Evolutionary conservation across 192 early-diverging fungal species (phyloP).

Genomic region (Coemansia sp.): DNA sequence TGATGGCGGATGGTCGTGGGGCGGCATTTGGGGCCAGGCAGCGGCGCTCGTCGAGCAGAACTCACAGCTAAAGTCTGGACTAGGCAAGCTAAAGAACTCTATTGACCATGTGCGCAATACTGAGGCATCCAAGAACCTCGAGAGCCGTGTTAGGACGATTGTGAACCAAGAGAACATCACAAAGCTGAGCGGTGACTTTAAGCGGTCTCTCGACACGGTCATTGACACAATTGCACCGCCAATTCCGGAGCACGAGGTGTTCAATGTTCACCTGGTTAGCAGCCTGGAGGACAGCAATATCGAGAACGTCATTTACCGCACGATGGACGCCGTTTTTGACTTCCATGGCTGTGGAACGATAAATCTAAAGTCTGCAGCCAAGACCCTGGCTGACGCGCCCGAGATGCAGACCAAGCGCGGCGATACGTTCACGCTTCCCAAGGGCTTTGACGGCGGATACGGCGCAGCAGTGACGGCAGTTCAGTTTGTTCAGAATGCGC

Average conservation of each 20-base stretch:
- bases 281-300: constrained; percentile 30
- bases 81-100: constrained; percentile 44
- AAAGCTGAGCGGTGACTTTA: constrained; percentile 42
- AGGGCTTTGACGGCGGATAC: constrained; percentile 55
- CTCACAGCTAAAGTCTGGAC: constrained; percentile 41
- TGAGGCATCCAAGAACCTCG: constrained; percentile 31
- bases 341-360: constrained; percentile 46
- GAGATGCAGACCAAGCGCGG: constrained; percentile 52
- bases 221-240: constrained; percentile 56
- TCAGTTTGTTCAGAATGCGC: constrained; percentile 42
- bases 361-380: constrained; percentile 37
- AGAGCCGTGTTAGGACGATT: constrained; percentile 38
- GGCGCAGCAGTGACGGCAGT: constrained; percentile 48
- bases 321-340: constrained; percentile 53
- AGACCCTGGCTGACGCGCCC: constrained; percentile 30
- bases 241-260: constrained; percentile 51
- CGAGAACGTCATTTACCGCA: constrained; percentile 49
- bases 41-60: constrained; percentile 49
- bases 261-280: constrained; percentile 40
- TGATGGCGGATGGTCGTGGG: constrained; percentile 49
- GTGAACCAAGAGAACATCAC: constrained; percentile 42
- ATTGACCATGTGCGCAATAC: constrained; percentile 48
- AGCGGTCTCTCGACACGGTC: constrained; percentile 46
- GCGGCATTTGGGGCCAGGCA: constrained; percentile 52
- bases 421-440: constrained; percentile 54